Conservation (phyloP, 2,329 filamentous ascomycete species). For the Colletotrichum destructivum region DNA sequence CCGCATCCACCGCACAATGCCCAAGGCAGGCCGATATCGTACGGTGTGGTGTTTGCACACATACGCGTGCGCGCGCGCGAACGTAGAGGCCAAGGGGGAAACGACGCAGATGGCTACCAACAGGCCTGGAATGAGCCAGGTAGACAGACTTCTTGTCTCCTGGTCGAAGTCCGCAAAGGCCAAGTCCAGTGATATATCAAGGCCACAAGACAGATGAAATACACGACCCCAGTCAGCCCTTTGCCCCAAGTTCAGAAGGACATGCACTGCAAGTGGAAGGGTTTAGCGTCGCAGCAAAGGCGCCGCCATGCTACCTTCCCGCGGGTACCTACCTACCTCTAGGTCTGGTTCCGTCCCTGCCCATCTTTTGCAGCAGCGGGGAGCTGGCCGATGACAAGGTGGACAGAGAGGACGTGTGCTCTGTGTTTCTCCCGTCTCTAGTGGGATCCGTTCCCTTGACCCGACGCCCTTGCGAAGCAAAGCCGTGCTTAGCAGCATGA, state of each 20-base stretch:
- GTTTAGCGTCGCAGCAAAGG: background rate
- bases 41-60: background rate
- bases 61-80: background rate
- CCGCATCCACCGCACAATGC: background rate
- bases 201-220: background rate
- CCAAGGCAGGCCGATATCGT: background rate
- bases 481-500: slow-evolving; percentile 20
- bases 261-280: background rate
- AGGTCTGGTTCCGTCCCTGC: background rate
- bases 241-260: background rate
- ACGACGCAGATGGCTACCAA: background rate
- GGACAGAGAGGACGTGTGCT: background rate
- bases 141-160: background rate
- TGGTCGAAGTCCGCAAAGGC: background rate
- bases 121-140: background rate
- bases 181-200: background rate
- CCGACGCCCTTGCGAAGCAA: slow-evolving; percentile 15
- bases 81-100: background rate
- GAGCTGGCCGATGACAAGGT: slow-evolving; percentile 18
- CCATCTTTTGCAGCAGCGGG: slow-evolving; percentile 17
- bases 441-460: background rate
- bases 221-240: background rate
- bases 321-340: background rate
- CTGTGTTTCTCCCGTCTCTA: background rate
- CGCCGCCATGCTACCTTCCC: background rate